phyloP scores from a whole-genome alignment of 352 stramenopile genomes.

The Globisporangium middletonii region DNA sequence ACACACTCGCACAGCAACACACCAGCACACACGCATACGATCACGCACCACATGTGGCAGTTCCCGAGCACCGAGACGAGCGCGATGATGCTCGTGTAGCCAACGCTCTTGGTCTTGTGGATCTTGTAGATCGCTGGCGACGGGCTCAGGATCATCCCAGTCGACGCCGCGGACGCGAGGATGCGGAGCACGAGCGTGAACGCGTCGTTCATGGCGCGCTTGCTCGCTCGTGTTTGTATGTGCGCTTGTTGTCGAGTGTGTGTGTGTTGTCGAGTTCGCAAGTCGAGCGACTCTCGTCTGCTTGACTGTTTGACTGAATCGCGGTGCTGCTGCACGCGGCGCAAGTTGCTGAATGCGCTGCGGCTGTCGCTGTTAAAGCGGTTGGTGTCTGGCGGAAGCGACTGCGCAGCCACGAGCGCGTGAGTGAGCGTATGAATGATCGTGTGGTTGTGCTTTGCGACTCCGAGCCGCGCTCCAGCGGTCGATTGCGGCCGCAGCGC shows the following conservation, averaged over 20 bases:
- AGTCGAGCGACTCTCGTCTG: neutral
- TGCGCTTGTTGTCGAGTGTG: neutral
- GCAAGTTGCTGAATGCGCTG: too few relatives aligned
- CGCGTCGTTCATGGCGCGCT: neutral
- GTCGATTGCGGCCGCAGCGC: too few relatives aligned
- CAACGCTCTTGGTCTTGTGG: slow-evolving; percentile 27
- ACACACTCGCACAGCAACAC: too few relatives aligned
- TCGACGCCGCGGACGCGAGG: slow-evolving; percentile 27
- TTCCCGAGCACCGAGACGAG: slow-evolving; percentile 37
- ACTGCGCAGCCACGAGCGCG: too few relatives aligned
- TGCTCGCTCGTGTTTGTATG: neutral
- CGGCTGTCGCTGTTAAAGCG: too few relatives aligned
- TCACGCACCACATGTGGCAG: slow-evolving; percentile 25
- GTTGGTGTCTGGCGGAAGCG: too few relatives aligned
- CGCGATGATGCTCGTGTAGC: slow-evolving; percentile 29
- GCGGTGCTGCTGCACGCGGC: too few relatives aligned
- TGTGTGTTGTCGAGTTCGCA: neutral
- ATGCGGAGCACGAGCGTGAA: slow-evolving; percentile 9
- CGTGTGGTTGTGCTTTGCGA: too few relatives aligned
- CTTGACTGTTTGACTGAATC: too few relatives aligned
- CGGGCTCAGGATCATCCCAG: slow-evolving; percentile 30
- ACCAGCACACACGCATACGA: neutral
- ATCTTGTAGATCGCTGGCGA: slow-evolving; percentile 31
- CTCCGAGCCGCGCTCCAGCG: too few relatives aligned
- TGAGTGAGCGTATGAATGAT: too few relatives aligned